Base-by-base conservation (phyloP, 2,329 filamentous ascomycete genomes). In the Ophiobolus disseminans region DNA sequence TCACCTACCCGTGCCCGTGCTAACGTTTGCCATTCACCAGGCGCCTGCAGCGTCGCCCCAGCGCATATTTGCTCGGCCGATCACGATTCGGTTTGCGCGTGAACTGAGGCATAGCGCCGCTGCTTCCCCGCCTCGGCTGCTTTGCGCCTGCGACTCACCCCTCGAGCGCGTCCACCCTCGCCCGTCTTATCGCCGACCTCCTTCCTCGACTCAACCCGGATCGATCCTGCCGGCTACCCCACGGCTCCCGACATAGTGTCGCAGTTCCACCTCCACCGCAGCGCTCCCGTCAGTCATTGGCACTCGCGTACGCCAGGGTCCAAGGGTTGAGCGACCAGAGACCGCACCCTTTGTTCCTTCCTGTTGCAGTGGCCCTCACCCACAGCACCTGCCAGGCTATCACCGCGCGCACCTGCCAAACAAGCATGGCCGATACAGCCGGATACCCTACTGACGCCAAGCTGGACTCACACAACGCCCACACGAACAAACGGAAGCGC, bases 401-500 rank as follows among this genome's bases (percentile, higher is more conserved):
- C 43, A 39, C 26, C 43, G 43, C 49, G 45, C 28, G 21, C 39
- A 50, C 40, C 30, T 20, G 30, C 31, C 41, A 31, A 42, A 21
- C 17, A 20, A 60, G 35, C 23, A 73, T 74, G 70, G 69, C 70
- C 39, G 70, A 74, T 41, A 72, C 68, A 48, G 70, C 72, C 55
- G 68, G 68, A 42, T 73, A 74, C 44, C 68, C 67, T 28, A 65
- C 70, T 48, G 62, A 71, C 46, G 56, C 63, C 48, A 73, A 73
- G 57, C 54, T 73, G 53, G 62, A 66, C 41, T 46, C 62, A 9
- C 66, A 69, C 55, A 65, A 62, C 45, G 54, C 59, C 20, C 48
- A 69, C 44, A 63, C 63, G 40, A 75, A 73, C 59, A 79, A 79
- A 63, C 70, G 77, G 43, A 79, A 79, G 69, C 76, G 77, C 48